Evolutionary conservation across 345 rosid species (phyloP).

Genomic region (Eucalyptus urophylla): DNA sequence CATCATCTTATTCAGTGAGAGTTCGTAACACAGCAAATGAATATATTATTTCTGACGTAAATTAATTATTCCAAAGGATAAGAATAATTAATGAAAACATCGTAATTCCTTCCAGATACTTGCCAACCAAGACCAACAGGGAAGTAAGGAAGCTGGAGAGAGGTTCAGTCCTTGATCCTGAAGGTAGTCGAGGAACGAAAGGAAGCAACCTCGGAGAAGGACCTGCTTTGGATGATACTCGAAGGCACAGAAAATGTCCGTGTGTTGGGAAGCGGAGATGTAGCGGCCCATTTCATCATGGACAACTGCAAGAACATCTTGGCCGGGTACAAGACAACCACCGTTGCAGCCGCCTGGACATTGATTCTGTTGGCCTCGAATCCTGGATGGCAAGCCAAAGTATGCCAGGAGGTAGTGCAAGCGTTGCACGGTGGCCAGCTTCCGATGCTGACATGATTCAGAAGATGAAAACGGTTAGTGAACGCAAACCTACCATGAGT

Average conservation of each 20-base stretch:
- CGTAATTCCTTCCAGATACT: constrained; percentile 4
- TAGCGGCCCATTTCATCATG: constrained; percentile 10
- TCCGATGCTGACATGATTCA: no score
- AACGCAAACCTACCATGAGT: background rate
- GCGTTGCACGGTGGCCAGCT: no score
- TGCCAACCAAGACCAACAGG: constrained; percentile 14
- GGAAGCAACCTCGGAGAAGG: background rate
- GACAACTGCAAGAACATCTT: constrained; percentile 39
- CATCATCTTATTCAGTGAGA: no score
- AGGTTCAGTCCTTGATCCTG: constrained; percentile 2
- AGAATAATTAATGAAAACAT: background rate
- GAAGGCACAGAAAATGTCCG: background rate
- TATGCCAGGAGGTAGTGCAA: background rate
- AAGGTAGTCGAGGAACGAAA: constrained; percentile 8
- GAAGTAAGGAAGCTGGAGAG: constrained; percentile 26
- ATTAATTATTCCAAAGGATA: no score
- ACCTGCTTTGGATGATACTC: constrained; percentile 21
- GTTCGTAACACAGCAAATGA: no score
- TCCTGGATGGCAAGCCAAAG: constrained; percentile 1
- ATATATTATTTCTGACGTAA: no score
- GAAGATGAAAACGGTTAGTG: no score
- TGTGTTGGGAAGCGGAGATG: background rate
- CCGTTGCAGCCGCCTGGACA: constrained; percentile 17
- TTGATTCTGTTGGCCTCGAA: constrained; percentile 15
- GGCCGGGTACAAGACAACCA: constrained; percentile 30